A percentile compares a stretch with the other conserved stretches of the same genome.
These are phyloP conservation scores for Penicillium bialowiezense DNA, from an alignment of 495 filamentous ascomycete genomes.

Conservation along the genomic window DNA sequence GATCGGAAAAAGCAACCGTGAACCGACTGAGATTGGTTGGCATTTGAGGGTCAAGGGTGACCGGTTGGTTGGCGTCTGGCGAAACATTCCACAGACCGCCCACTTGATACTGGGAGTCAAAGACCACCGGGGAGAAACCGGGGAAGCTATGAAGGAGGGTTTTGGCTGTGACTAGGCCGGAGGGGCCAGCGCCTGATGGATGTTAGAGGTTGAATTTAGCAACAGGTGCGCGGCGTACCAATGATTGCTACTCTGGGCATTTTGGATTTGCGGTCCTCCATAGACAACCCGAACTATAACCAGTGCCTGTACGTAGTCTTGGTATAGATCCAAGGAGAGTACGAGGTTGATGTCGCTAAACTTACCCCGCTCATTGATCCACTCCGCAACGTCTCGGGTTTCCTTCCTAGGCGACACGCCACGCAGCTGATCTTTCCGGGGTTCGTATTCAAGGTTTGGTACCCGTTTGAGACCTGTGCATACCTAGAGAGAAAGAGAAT, in stretches of 20 bases:
- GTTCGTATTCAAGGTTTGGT: neutral
- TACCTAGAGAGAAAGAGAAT: too few species aligned
- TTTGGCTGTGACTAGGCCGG: constrained; percentile 80
- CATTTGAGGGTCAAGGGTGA: constrained; percentile 64
- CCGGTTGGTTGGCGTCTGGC: constrained; percentile 8
- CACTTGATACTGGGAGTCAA: constrained; percentile 61
- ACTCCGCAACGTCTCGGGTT: neutral
- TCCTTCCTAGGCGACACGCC: neutral
- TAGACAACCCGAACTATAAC: too few species aligned
- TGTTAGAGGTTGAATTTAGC: neutral
- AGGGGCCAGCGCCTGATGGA: constrained; percentile 68
- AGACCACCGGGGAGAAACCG: constrained; percentile 67
- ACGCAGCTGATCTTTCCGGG: neutral
- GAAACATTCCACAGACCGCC: constrained; percentile 68
- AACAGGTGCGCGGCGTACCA: constrained; percentile 39
- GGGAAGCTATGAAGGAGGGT: constrained; percentile 63
- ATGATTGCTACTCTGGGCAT: constrained; percentile 63
- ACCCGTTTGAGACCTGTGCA: too few species aligned
- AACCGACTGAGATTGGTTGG: constrained; percentile 75
- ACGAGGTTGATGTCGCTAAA: constrained; percentile 1
- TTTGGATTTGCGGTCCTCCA: neutral
- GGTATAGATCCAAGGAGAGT: too few species aligned
- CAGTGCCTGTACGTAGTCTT: too few species aligned
- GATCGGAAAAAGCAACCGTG: constrained; percentile 76
- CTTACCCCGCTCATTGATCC: constrained; percentile 9